Evolutionary conservation across 2,329 filamentous ascomycete genomes (phyloP), one percentile per base, ranked within the genome.

Genomic region (Colletotrichum agaves): DNA sequence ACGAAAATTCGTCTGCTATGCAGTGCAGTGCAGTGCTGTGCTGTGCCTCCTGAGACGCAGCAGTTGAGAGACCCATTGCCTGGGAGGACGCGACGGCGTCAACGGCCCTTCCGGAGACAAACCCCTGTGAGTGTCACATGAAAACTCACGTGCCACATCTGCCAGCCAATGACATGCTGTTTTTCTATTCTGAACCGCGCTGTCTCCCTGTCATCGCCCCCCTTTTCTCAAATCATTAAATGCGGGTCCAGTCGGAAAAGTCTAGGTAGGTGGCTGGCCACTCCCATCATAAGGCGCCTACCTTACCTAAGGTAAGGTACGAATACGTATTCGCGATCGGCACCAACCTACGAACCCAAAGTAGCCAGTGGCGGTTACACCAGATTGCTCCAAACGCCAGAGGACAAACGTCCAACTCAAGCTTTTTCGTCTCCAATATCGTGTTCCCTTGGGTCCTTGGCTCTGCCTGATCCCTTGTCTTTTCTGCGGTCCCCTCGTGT

Each of bases 391-490:
- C 21, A 63, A 58, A 62, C 60, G 46, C 33, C 27, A 27, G 27
- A 49, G 43, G 5, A 61, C 11, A 17, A 21, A 43, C 39, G 12
- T 31, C 27, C 5, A 10, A 59, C 37, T 64, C 64, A 67, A 67
- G 64, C 64, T 67, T 67, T 60, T 59, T 35, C 46, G 43, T 56
- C 44, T 11, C 39, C 52, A 23, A 33, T 46, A 37, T 64, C 55
- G 43, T 37, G 10, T 27, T 11, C 27, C 50, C 39, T 35, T 35
- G 47, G 27, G 27, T 44, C 31, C 50, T 59, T 64, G 53, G 61
- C 64, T 55, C 53, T 64, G 60, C 61, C 49, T 59, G 53, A 61
- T 67, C 52, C 64, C 61, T 64, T 59, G 53, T n/a, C 47, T 23
- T 10, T 15, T 53, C 27, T 27, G 27, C 23, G 23, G 23, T 27